Evolutionary conservation across 1,139 yeast genomes (phyloP).

Genomic region (Lodderomyces metapsilosis): DNA sequence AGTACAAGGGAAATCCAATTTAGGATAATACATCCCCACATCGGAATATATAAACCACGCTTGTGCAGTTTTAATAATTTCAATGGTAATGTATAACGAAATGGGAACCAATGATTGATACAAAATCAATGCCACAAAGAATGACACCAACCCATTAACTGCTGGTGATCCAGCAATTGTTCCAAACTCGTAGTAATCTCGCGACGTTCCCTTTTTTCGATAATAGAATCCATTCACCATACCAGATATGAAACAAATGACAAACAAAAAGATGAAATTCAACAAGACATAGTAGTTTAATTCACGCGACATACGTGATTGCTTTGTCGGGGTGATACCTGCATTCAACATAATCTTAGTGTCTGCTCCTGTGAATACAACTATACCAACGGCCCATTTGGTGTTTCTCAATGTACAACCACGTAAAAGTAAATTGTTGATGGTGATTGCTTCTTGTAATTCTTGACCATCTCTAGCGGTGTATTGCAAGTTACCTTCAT

Average conservation of each 20-base stretch:
- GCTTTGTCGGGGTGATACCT: constrained; percentile 57
- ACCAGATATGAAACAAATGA: constrained; percentile 53
- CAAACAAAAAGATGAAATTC: constrained; percentile 47
- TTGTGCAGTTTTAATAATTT: constrained; percentile 58
- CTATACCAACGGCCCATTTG: constrained; percentile 54
- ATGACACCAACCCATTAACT: constrained; percentile 50
- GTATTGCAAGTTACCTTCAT: constrained; percentile 52
- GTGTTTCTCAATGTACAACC: constrained; percentile 56
- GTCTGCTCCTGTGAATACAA: constrained; percentile 53
- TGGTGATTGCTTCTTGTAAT: constrained; percentile 43
- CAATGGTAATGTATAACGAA: constrained; percentile 58
- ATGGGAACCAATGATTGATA: constrained; percentile 61
- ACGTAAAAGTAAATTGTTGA: constrained; percentile 49
- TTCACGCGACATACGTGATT: constrained; percentile 51
- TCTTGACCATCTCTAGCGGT: constrained; percentile 19
- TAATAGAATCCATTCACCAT: constrained; percentile 53
- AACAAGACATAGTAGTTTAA: constrained; percentile 49
- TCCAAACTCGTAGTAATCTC: constrained; percentile 48
- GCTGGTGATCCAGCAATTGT: constrained; percentile 52
- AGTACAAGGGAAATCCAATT: constrained; percentile 56
- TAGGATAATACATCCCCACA: constrained; percentile 49
- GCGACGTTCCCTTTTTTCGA: constrained; percentile 28
- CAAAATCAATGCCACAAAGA: constrained; percentile 52
- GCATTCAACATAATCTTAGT: constrained; percentile 59
- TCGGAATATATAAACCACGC: constrained; percentile 57